Evolutionary conservation across 805 yeast genomes (phyloP).

Genomic region (Schizosaccharomyces japonicus): DNA sequence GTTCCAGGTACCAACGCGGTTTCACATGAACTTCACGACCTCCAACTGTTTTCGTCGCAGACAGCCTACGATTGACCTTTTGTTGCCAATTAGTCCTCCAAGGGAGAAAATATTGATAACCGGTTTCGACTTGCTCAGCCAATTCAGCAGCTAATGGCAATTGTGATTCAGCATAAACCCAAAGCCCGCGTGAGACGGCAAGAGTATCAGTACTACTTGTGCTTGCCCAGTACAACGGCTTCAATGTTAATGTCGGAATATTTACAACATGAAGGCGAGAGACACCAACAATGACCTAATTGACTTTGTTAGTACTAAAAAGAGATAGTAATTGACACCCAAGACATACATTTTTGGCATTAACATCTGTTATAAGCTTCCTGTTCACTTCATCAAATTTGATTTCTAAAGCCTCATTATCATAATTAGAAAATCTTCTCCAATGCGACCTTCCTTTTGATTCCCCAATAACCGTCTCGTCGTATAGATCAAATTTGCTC

Average conservation of each 20-base stretch:
- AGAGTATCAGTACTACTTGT: constrained; percentile 13
- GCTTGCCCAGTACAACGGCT: constrained; percentile 20
- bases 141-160: constrained; percentile 17
- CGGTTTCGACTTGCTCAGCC: constrained; percentile 12
- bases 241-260: constrained; percentile 6
- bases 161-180: constrained; percentile 18
- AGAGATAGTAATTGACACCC: too few species aligned
- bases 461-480: background rate
- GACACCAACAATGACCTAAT: constrained; percentile 10
- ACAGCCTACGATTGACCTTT: constrained; percentile 12
- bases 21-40: constrained; percentile 10
- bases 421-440: background rate
- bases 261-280: constrained; percentile 11
- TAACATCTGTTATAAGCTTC: too few species aligned
- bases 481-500: background rate
- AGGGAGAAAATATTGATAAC: constrained; percentile 12
- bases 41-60: constrained; percentile 8
- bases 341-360: too few species aligned
- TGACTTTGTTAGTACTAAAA: too few species aligned
- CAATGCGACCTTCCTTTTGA: background rate
- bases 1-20: background rate
- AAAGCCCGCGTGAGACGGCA: constrained; percentile 16
- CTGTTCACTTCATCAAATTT: background rate
- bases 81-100: constrained; percentile 13
- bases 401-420: background rate